These are phyloP conservation scores for Phytophthora pini DNA, from an alignment of 352 stramenopile species.

Conservation along the genomic window DNA sequence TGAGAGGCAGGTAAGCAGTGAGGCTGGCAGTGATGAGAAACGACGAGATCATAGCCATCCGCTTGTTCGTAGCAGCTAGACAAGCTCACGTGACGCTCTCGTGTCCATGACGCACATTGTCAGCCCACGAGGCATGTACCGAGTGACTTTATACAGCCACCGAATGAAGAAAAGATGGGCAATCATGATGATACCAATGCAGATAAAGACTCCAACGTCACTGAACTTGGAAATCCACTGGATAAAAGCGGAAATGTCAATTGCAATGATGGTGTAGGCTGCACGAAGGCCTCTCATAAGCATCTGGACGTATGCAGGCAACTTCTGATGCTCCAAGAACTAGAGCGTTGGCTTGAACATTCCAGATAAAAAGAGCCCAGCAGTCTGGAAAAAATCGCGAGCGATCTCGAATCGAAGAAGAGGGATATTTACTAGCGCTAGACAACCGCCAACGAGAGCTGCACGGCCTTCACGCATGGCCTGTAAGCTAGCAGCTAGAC, in stretches of 20 bases:
- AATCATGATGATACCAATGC: slow-evolving; percentile 22
- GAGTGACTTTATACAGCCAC: slow-evolving; percentile 31
- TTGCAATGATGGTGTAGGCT: slow-evolving; percentile 38
- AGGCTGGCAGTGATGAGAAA: slow-evolving; percentile 46
- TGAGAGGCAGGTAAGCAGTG: slow-evolving; percentile 50
- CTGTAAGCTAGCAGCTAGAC: slow-evolving; percentile 10
- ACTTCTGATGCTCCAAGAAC: slow-evolving; percentile 26
- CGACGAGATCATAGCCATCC: slow-evolving; percentile 37
- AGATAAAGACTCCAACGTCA: slow-evolving; percentile 36
- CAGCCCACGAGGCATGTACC: slow-evolving; percentile 37
- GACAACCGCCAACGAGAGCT: slow-evolving; percentile 9
- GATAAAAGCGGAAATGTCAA: slow-evolving; percentile 21
- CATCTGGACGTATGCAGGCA: slow-evolving; percentile 17
- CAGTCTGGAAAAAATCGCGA: slow-evolving; percentile 47
- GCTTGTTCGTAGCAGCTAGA: slow-evolving; percentile 38
- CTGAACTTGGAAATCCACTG: slow-evolving; percentile 31
- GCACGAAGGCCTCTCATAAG: slow-evolving; percentile 23
- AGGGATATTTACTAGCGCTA: slow-evolving; percentile 18
- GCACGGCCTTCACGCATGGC: slow-evolving; percentile 20
- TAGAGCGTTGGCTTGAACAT: slow-evolving; percentile 36
- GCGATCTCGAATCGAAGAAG: slow-evolving; percentile 49
- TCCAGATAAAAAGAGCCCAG: slow-evolving; percentile 47
- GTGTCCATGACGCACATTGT: slow-evolving; percentile 51
- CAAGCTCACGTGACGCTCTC: slow-evolving; percentile 41
- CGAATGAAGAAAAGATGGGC: slow-evolving; percentile 34